phyloP scores from a whole-genome alignment of 495 filamentous ascomycete species.

The Aspergillus kassunensis region DNA sequence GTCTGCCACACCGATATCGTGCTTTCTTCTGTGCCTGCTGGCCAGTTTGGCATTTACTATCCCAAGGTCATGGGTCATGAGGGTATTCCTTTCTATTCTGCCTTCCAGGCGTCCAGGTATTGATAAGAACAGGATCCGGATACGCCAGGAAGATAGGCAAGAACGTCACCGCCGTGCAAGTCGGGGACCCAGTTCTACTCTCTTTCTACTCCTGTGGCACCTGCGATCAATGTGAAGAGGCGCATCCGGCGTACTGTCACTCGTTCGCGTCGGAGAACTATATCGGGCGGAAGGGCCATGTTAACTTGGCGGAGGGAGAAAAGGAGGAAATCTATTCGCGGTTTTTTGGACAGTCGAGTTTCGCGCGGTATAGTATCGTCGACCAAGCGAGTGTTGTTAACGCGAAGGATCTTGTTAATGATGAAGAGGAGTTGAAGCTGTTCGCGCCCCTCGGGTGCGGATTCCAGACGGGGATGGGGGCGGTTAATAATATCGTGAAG shows the following conservation, averaged over 20 bases:
- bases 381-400: constrained; percentile 22
- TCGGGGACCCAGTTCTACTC: constrained; percentile 46
- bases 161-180: constrained; percentile 29
- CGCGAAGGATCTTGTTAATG: constrained; percentile 16
- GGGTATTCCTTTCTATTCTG: constrained; percentile 8
- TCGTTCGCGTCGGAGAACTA: constrained; percentile 33
- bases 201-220: constrained; percentile 37
- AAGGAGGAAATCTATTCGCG: constrained; percentile 15
- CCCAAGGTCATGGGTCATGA: constrained; percentile 27
- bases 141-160: constrained; percentile 35
- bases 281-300: constrained; percentile 17
- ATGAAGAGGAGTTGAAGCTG: constrained; percentile 25
- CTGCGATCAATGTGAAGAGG: constrained; percentile 25
- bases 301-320: not conserved
- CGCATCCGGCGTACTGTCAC: constrained; percentile 26
- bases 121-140: constrained; percentile 31
- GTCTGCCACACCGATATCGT: constrained; percentile 42
- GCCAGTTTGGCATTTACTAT: constrained; percentile 13
- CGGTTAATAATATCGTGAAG: constrained; percentile 26
- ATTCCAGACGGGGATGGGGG: constrained; percentile 41
- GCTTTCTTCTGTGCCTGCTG: constrained; percentile 9
- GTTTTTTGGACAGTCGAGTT: constrained; percentile 42
- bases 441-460: constrained; percentile 43
- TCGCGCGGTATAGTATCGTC: constrained; percentile 30
- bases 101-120: not conserved